Percentiles rank a stretch among this genome's conserved stretches.
Conservation (phyloP, 2,329 filamentous ascomycete genomes). For the Beauveria bassiana region DNA sequence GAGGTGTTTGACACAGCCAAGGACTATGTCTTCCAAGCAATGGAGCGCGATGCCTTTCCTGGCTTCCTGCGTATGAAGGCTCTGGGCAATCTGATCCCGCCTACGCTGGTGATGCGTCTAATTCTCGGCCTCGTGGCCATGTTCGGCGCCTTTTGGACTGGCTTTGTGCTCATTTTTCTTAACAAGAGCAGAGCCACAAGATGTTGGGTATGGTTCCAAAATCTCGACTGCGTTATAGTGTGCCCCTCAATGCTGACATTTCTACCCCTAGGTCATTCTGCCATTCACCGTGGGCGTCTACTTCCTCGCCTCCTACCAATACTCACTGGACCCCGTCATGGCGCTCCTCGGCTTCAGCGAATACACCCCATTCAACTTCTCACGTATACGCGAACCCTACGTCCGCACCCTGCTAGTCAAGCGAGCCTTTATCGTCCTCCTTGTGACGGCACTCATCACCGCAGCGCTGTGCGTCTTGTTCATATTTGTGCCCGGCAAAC, state of each 20-base stretch:
- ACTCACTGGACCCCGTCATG: constrained; percentile 86
- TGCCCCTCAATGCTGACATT: neutral
- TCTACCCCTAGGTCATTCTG: constrained; percentile 51
- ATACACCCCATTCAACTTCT: constrained; percentile 92
- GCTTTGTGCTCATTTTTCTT: constrained; percentile 87
- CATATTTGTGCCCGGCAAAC: constrained; percentile 87
- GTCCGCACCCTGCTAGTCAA: constrained; percentile 79
- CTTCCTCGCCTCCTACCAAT: constrained; percentile 84
- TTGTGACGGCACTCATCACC: constrained; percentile 67
- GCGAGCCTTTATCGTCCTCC: constrained; percentile 72
- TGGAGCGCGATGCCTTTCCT: constrained; percentile 98
- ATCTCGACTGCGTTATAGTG: neutral
- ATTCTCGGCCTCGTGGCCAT: constrained; percentile 79
- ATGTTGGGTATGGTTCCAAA: constrained; percentile 61
- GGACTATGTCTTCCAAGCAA: constrained; percentile 98
- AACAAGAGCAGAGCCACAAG: constrained; percentile 65
- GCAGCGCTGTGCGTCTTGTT: constrained; percentile 82
- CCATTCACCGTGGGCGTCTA: constrained; percentile 92
- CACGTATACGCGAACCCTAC: constrained; percentile 81
- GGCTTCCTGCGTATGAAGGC: constrained; percentile 94
- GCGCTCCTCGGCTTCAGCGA: constrained; percentile 87
- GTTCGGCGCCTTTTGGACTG: constrained; percentile 90
- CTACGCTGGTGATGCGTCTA: constrained; percentile 77
- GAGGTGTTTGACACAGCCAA: constrained; percentile 97
- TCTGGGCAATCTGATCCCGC: constrained; percentile 87